Base-by-base conservation (phyloP, 1,139 yeast species). In the Blastobotrys persicus region DNA sequence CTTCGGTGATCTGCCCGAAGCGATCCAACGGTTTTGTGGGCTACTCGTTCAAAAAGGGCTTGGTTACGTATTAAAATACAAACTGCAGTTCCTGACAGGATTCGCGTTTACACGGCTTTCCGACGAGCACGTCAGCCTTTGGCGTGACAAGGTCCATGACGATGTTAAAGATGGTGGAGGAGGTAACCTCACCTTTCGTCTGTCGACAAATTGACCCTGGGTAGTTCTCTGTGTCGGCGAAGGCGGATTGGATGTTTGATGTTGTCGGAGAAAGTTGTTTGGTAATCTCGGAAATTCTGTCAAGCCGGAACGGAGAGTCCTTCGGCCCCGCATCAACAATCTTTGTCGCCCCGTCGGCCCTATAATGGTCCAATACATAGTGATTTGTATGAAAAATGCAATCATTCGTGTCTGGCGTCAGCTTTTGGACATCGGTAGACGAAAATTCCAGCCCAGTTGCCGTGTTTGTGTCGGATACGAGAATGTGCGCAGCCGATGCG, bases 401-500 rank as follows among this genome's bases (percentile, higher is more conserved):
- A 11, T 52, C 54, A 12, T 42, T 40, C 4, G 23, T 40, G 35
- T 49, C 48, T n/a, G 52, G 50, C 7, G 26, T 31, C 33, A 55
- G 42, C 20, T 31, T 42, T 17, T 49, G 43, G 23, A 45, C 40
- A 19, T 54, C 59, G 13, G 28, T 44, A 2, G 56, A 54, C 0
- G 62, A 57, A 20, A 50, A 54, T 40, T 57, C 62, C 16, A 59
- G 40, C 13, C 60, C 59, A 2, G 46, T 40, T n/a, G 54, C 55
- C 5, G 46, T 48, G 7, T 42, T 42, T 1, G 54, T 49, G 23
- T 58, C 62, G 4, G 54, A 60, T 4, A 59, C 47, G 4, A 59
- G 49, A 31, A 57, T 52, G 44, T 59, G 58, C 14, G 52, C 59
- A 2, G 61, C 50, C 9, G 61, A 51, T 11, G 62, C 55, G 14